These are phyloP conservation scores for Lasiodiplodia sp. DNA, from an alignment of 2,329 filamentous ascomycete genomes.

Conservation along the genomic window DNA sequence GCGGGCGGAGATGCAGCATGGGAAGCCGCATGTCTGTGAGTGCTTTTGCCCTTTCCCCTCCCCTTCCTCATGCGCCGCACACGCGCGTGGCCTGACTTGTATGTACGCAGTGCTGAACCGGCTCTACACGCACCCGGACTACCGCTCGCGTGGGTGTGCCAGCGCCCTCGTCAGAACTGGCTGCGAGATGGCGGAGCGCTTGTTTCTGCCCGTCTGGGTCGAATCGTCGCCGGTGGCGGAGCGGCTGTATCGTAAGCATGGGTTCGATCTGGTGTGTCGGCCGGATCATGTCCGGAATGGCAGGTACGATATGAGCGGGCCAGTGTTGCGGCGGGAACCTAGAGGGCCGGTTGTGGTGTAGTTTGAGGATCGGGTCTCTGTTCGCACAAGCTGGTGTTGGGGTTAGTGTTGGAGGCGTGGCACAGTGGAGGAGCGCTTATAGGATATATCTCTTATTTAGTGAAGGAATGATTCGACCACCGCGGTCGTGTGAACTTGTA, in stretches of 20 bases:
- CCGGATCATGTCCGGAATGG: constrained; percentile 28
- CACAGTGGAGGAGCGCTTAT: no score
- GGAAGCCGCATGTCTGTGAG: constrained; percentile 20
- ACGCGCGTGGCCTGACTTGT: no score
- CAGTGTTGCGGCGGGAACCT: constrained; percentile 32
- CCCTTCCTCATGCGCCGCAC: no score
- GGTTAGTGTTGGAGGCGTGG: no score
- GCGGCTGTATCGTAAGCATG: constrained; percentile 37
- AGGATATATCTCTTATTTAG: no score
- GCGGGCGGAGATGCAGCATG: constrained; percentile 25
- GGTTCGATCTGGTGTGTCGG: constrained; percentile 35
- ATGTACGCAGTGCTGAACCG: constrained; percentile 49
- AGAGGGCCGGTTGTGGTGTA: constrained; percentile 33
- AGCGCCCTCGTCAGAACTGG: constrained; percentile 49
- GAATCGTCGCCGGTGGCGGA: constrained; percentile 38
- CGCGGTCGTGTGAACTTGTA: no score
- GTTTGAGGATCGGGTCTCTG: background rate
- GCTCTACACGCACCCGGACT: constrained; percentile 45
- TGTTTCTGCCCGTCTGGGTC: constrained; percentile 41
- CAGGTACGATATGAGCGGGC: constrained; percentile 29
- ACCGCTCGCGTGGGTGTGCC: constrained; percentile 47
- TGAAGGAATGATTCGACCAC: no score
- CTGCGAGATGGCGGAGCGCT: constrained; percentile 41
- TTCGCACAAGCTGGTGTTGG: constrained; percentile 1
- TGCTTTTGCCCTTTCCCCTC: background rate